Percentiles rank a stretch among this genome's conserved stretches.
Conservation (phyloP, 352 stramenopile genomes). For the Aphanomyces stellatus region DNA sequence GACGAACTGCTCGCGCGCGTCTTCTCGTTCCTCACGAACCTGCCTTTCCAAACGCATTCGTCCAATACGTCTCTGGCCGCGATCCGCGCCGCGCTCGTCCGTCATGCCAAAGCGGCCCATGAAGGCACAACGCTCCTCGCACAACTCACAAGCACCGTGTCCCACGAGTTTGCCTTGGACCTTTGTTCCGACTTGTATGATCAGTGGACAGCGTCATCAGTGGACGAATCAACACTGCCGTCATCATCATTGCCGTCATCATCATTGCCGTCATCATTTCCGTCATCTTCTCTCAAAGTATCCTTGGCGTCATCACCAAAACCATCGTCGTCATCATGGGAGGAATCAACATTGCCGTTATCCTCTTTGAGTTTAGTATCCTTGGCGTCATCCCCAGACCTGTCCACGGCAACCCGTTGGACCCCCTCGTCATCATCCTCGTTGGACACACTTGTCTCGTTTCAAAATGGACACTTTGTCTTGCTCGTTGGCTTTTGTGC, state of each 20-base stretch:
- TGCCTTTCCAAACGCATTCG: not conserved
- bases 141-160: not conserved
- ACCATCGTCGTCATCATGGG: no score
- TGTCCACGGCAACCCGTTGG: no score
- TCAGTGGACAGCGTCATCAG: not conserved
- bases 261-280: no score
- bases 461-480: not conserved
- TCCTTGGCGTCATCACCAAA: no score
- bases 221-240: no score
- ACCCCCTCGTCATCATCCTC: no score
- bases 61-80: not conserved
- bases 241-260: no score
- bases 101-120: not conserved
- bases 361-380: no score
- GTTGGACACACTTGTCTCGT: no score
- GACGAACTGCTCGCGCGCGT: slow-evolving; percentile 9
- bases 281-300: no score
- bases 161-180: not conserved
- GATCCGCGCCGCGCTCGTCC: not conserved
- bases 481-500: slow-evolving; percentile 12
- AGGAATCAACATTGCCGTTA: no score
- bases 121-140: not conserved
- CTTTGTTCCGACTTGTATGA: not conserved
- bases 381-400: no score
- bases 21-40: not conserved